A percentile compares a stretch with the other conserved stretches of the same genome.
Evolutionary conservation across 768 basidiomycete species (phyloP).

Genomic region (Collybia sp.): DNA sequence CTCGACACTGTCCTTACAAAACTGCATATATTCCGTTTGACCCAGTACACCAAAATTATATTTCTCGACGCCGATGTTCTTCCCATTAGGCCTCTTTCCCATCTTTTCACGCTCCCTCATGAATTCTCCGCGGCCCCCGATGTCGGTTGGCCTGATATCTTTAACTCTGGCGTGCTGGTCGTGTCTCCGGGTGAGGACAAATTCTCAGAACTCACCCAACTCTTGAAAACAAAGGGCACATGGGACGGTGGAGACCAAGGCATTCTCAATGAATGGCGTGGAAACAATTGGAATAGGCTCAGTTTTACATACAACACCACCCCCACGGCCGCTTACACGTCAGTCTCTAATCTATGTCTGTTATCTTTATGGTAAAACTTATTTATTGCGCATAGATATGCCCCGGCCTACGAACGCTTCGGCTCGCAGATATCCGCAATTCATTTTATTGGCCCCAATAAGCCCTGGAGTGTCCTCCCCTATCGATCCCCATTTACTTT

Average conservation of each 20-base stretch:
- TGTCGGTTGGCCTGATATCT: constrained; percentile 99
- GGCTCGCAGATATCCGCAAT: constrained; percentile 82
- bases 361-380: constrained; percentile 18
- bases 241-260: constrained; percentile 99
- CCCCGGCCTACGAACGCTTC: constrained; percentile 93
- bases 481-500: constrained; percentile 56
- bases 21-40: constrained; percentile 91
- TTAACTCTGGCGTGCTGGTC: constrained; percentile 96
- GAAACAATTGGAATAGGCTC: constrained; percentile 83
- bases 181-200: constrained; percentile 77
- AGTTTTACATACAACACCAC: constrained; percentile 99
- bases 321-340: constrained; percentile 96
- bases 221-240: constrained; percentile 75
- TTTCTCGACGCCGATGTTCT: constrained; percentile 93
- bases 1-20: constrained; percentile 93
- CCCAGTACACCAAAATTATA: constrained; percentile 79
- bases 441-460: constrained; percentile 94
- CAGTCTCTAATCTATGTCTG: constrained; percentile 30
- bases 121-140: constrained; percentile 94
- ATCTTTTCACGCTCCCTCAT: constrained; percentile 80
- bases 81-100: constrained; percentile 82
- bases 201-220: constrained; percentile 65
- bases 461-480: constrained; percentile 84
- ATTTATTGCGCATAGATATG: constrained; percentile 57
- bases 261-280: constrained; percentile 92